A percentile compares a stretch with the other conserved stretches of the same genome.
Evolutionary conservation across 306 rosid species (phyloP).

Genomic region (Citrullus mucosospermus): DNA sequence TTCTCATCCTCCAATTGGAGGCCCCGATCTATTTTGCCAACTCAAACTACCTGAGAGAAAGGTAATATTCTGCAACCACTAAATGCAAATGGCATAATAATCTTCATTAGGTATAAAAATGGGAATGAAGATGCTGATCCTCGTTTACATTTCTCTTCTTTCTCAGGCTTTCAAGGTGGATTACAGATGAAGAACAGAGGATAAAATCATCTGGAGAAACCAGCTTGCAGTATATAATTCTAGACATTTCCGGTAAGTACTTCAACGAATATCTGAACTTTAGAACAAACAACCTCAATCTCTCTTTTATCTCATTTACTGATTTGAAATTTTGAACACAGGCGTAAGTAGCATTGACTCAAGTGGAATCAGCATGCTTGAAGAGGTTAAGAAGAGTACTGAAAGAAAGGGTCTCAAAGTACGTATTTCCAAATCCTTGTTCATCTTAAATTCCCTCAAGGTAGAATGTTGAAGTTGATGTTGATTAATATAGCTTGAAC

Average conservation of each 20-base stretch:
- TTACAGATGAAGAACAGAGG: slow-evolving; percentile 32
- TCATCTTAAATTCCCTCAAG: neutral
- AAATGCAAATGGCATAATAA: neutral
- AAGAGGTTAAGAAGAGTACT: slow-evolving; percentile 21
- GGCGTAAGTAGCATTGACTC: slow-evolving; percentile 39
- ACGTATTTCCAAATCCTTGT: neutral
- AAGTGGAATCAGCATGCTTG: slow-evolving; percentile 35
- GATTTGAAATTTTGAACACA: slow-evolving; percentile 7
- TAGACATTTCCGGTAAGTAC: slow-evolving; percentile 25
- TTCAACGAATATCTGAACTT: neutral
- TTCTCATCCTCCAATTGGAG: slow-evolving; percentile 10
- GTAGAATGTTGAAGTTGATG: neutral
- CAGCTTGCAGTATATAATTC: slow-evolving; percentile 20
- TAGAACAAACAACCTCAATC: neutral
- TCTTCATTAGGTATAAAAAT: neutral
- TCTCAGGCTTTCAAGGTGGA: slow-evolving; percentile 28
- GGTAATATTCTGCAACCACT: neutral
- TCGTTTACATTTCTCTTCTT: neutral
- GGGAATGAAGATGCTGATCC: neutral
- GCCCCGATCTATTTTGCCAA: slow-evolving; percentile 15
- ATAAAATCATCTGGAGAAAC: slow-evolving; percentile 22
- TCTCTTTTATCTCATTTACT: neutral
- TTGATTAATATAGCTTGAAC: no score
- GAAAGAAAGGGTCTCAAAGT: slow-evolving; percentile 27
- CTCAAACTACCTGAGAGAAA: slow-evolving; percentile 16